A percentile compares a stretch with the other conserved stretches of the same genome.
Evolutionary conservation across 352 stramenopile species (phyloP).

Genomic region (Phytophthora cajani): DNA sequence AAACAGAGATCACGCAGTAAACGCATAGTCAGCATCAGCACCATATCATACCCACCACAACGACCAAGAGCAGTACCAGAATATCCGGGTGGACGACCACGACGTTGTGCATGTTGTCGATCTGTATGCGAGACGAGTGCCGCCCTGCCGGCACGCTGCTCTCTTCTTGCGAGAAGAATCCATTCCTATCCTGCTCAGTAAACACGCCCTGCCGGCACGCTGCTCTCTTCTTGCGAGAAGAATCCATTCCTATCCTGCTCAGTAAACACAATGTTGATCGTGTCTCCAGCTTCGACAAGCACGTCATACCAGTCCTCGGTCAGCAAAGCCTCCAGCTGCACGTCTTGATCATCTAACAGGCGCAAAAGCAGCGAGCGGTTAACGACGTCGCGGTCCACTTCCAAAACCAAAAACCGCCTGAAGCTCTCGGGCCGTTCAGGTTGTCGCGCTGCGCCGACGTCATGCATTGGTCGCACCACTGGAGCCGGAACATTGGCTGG

Average conservation of each 20-base stretch:
- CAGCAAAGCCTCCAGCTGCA: conserved; percentile 64
- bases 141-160: not conserved
- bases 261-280: conserved; percentile 82
- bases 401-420: conserved; percentile 68
- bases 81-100: conserved; percentile 82
- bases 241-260: conserved; percentile 49
- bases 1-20: not conserved
- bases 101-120: conserved; percentile 66
- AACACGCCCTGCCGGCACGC: conserved; percentile 42
- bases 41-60: not conserved
- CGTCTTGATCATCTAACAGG: conserved; percentile 73
- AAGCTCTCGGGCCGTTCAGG: conserved; percentile 40
- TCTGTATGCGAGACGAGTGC: conserved; percentile 32
- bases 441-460: not conserved
- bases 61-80: conserved; percentile 43
- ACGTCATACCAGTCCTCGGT: conserved; percentile 83
- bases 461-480: conserved; percentile 32
- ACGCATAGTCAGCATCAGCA: conserved; percentile 12
- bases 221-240: conserved; percentile 44
- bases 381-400: conserved; percentile 62
- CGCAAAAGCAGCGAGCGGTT: conserved; percentile 61
- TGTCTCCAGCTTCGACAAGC: conserved; percentile 73
- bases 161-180: conserved; percentile 51
- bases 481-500: conserved; percentile 12
- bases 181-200: conserved; percentile 51